Evolutionary conservation across 495 filamentous ascomycete species (phyloP).

Genomic region (Lophiotrema nucula): DNA sequence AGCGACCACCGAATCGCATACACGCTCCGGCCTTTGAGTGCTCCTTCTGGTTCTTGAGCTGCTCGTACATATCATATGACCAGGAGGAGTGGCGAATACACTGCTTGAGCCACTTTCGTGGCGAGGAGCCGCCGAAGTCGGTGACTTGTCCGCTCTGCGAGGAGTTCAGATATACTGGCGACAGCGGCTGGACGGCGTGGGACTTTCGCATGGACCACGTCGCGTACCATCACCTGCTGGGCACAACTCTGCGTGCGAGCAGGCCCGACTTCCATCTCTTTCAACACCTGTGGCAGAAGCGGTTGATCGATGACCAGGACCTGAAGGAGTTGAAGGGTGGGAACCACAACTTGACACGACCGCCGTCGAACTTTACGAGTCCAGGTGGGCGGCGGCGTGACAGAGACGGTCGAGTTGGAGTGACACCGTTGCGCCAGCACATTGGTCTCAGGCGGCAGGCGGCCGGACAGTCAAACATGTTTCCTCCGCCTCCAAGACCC

Average conservation of each 20-base stretch:
- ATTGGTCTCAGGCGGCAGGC: neutral
- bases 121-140: conserved; percentile 33
- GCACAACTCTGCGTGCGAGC: conserved; percentile 26
- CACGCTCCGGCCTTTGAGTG: conserved; percentile 27
- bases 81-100: conserved; percentile 29
- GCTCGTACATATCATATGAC: conserved; percentile 26
- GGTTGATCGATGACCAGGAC: conserved; percentile 32
- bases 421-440: conserved; percentile 13
- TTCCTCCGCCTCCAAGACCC: neutral
- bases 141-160: conserved; percentile 32
- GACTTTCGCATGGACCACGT: conserved; percentile 29
- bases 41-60: conserved; percentile 35
- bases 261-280: conserved; percentile 35
- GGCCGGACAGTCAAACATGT: neutral
- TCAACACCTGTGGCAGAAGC: conserved; percentile 31
- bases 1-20: conserved; percentile 10
- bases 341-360: conserved; percentile 25
- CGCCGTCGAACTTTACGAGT: conserved; percentile 23
- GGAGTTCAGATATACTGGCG: conserved; percentile 17
- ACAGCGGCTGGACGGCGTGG: conserved; percentile 23
- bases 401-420: neutral
- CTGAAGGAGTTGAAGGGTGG: conserved; percentile 35
- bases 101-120: conserved; percentile 31
- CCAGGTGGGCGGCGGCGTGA: conserved; percentile 7
- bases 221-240: conserved; percentile 21